Base-by-base conservation (phyloP, 106 monocot genomes). In the Dendrobium chrysotoxum region DNA sequence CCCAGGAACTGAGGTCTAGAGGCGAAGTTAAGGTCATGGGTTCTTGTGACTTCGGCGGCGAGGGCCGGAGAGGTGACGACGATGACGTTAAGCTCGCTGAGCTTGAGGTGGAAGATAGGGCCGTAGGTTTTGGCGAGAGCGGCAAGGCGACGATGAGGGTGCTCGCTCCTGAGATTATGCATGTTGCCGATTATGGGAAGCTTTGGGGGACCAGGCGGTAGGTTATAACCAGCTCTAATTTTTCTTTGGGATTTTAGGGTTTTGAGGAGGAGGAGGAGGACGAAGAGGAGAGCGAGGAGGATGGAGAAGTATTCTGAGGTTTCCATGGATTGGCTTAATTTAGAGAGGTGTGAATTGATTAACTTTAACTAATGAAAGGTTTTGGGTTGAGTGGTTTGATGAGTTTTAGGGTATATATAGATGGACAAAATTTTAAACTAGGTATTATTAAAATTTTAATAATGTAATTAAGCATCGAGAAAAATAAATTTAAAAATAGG, bases 111-210 rank as follows among this genome's bases (percentile, higher is more conserved):
- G 58, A 87, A 81, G 21, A 87, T 18, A 2, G 87, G 87, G 2
- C 87, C 87, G 53, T 81, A 46, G 4, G 21, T 54, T 1, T 15
- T 13, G 21, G 87, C 77, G 3, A 84, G 38, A 13, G 77, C 66
- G 23, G 11, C 16, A 17, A 86, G 75, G 16, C 6, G 10, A 16
- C 66, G 86, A 66, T 86, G 86, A 1, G 86, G 78, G 2, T 74
- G 46, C 6, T 79, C 64, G 17, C 53, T 35, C 2, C 16, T 3
- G 0, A 86, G 75, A 46, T 79, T 81, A 44, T 87, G 81, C 17
- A 87, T 11, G 78, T 35, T 81, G 0, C 87, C 87, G n/a, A 84
- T 75, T 18, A 87, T 53, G n/a, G 87, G 87, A 28, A 84, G 78
- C 25, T 78, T 68, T 25, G 20, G 41, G 15, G 83, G 87, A 1